Percentiles rank a stretch among this genome's conserved stretches.
phyloP scores from a whole-genome alignment of 306 rosid species.

The Carpinus viminea region DNA sequence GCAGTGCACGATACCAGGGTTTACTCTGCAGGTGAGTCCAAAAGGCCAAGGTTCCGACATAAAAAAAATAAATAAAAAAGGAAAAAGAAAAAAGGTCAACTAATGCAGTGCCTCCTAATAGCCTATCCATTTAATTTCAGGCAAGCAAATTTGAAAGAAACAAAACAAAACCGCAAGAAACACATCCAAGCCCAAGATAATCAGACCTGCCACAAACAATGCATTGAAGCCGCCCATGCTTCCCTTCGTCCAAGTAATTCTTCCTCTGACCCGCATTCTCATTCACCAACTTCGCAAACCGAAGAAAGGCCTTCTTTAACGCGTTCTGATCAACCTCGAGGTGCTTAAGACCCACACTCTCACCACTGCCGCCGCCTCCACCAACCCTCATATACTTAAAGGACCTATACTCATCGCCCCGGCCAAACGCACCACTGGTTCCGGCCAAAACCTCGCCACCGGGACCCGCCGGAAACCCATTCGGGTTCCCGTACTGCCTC shows the following conservation, averaged over 20 bases:
- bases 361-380: conserved; percentile 49
- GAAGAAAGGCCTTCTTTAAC: conserved; percentile 70
- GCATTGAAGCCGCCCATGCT: conserved; percentile 74
- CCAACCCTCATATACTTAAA: conserved; percentile 58
- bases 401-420: conserved; percentile 52
- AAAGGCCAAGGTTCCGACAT: too few relatives aligned
- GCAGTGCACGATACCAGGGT: too few relatives aligned
- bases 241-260: conserved; percentile 74
- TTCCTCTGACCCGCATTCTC: conserved; percentile 65
- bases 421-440: conserved; percentile 48
- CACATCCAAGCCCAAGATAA: conserved; percentile 27
- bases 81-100: not conserved
- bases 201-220: conserved; percentile 87
- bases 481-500: conserved; percentile 49
- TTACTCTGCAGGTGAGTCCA: too few relatives aligned
- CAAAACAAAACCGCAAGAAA: not conserved
- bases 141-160: conserved; percentile 6
- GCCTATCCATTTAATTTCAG: not conserved
- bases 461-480: conserved; percentile 46
- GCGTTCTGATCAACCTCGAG: conserved; percentile 65
- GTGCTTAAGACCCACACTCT: conserved; percentile 47
- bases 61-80: not conserved
- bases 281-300: conserved; percentile 57
- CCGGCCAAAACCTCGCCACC: conserved; percentile 45
- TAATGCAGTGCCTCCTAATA: not conserved